Evolutionary conservation across 2,329 filamentous ascomycete genomes (phyloP), one percentile per base, ranked within the genome.

Genomic region (Parafenestella ontariensis): DNA sequence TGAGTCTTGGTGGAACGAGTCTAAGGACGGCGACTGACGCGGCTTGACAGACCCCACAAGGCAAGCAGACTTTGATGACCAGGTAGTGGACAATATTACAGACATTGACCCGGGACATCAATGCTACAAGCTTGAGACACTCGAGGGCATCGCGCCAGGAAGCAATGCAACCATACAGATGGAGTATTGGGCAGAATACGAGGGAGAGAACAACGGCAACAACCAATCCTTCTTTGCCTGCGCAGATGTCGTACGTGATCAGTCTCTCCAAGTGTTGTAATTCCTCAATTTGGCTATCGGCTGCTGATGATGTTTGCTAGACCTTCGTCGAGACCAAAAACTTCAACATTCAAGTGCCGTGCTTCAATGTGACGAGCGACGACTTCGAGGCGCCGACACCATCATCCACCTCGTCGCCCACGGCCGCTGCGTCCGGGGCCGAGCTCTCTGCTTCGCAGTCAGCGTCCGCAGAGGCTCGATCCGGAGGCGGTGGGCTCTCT

Each of bases 181-280:
- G 29, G 75, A 74, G 41, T 81, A 81, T 59, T 73, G 72, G 44
- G 73, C 76, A 0, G 76, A 77, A 18, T 77, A 73, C 29, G 78
- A 78, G 29, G 73, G 70, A 5, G 74, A 77, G 36, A 73, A 72
- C 24, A 76, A 78, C 24, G 67, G 68, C 9, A 66, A 64, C 1
- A 71, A 71, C 48, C 67, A 78, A 53, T 79, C 77, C 0, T 81
- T 77, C 65, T 82, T 80, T 57, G 79, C 79, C 7, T 82, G 79
- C 55, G 74, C 79, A 0, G 79, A 82, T 50, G 71, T 81, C n/a
- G 66, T 71, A 46, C 23, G 60, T 64, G 13, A 2, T 37, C 7
- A 10, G 17, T n/a, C 9, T 31, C 7, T 21, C 5, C 18, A 34
- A 23, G 40, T 26, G 24, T 9, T 26, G 9, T 26, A 4, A 39